phyloP scores from a whole-genome alignment of 2,329 filamentous ascomycete genomes.

The Sarocladium oryzae region DNA sequence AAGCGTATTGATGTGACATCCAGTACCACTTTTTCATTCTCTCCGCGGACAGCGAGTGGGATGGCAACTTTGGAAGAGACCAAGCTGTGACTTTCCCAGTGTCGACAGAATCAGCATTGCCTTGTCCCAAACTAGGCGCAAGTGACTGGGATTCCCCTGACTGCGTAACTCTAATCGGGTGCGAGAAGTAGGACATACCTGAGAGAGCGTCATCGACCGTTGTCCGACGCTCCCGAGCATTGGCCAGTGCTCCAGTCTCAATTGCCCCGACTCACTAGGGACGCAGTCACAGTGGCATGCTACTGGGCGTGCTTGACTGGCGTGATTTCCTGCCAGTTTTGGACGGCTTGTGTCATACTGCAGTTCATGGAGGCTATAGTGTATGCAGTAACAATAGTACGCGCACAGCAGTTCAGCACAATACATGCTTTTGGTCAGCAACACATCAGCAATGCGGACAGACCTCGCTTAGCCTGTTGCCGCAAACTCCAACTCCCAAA shows the following conservation, averaged over 20 bases:
- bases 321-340: too few species aligned
- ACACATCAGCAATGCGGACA: neutral
- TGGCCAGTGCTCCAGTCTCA: neutral
- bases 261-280: neutral
- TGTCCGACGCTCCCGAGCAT: neutral
- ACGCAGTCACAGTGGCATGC: neutral
- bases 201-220: neutral
- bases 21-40: neutral
- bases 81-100: neutral
- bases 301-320: too few species aligned
- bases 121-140: neutral
- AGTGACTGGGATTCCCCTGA: neutral
- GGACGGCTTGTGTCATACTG: too few species aligned
- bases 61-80: neutral
- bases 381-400: neutral
- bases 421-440: conserved; percentile 3
- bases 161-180: neutral
- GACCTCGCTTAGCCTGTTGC: neutral
- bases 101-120: neutral
- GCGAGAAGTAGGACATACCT: neutral
- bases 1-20: neutral
- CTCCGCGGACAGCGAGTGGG: neutral
- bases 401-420: neutral
- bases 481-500: neutral
- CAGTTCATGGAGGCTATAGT: neutral